These are phyloP conservation scores for Letharia lupina DNA, from an alignment of 495 filamentous ascomycete genomes.

Conservation along the genomic window DNA sequence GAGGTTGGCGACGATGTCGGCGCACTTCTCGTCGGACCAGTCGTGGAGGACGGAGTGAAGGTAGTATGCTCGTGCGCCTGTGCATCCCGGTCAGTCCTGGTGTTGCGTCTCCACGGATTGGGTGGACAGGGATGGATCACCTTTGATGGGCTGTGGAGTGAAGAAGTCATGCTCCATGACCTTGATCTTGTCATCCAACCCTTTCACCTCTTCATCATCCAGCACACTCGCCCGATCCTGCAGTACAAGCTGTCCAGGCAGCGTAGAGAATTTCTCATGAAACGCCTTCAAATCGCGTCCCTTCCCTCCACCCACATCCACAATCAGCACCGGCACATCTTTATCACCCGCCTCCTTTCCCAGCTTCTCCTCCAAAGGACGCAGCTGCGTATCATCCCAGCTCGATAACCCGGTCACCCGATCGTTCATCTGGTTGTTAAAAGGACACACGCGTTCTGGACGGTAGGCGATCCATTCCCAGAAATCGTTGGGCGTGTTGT, in stretches of 20 bases:
- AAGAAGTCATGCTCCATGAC: neutral
- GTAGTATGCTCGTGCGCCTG: slow-evolving; percentile 35
- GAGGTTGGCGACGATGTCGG: slow-evolving; percentile 32
- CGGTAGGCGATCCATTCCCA: too few species aligned
- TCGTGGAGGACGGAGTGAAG: slow-evolving; percentile 40
- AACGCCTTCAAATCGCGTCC: neutral
- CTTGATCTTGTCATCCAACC: neutral
- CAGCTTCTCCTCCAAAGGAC: too few species aligned
- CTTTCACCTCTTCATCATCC: neutral
- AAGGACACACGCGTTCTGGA: too few species aligned
- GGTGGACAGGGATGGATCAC: too few species aligned
- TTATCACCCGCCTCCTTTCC: too few species aligned
- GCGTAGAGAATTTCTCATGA: neutral
- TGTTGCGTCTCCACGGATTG: too few species aligned
- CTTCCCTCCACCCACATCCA: neutral
- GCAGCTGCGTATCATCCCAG: too few species aligned
- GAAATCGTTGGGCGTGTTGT: too few species aligned
- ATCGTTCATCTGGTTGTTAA: too few species aligned
- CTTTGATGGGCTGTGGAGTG: neutral
- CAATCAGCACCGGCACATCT: neutral
- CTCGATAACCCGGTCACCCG: too few species aligned
- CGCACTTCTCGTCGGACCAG: slow-evolving; percentile 35
- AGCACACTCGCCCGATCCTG: neutral
- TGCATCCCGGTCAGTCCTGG: too few species aligned
- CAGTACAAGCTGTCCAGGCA: neutral